Percentiles rank a stretch among this genome's conserved stretches.
phyloP scores from a whole-genome alignment of 2,329 filamentous ascomycete species.

The Aspergillus fischeri region DNA sequence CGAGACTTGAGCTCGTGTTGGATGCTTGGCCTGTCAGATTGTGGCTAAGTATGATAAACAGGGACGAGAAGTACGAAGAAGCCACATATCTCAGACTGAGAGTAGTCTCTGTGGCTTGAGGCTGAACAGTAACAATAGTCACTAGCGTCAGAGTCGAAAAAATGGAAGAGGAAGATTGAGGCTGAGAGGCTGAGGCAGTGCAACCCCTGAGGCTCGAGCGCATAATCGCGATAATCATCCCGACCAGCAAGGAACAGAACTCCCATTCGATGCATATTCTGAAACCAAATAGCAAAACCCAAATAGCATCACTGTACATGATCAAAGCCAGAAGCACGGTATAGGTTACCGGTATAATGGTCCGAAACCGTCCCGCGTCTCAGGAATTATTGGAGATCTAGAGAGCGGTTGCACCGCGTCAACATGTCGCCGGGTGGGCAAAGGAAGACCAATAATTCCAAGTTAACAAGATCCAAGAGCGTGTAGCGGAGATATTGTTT shows the following conservation, averaged over 20 bases:
- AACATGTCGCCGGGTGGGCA: too few relatives aligned
- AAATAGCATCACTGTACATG: conserved; percentile 4
- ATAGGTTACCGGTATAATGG: conserved; percentile 15
- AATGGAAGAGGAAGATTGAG: conserved; percentile 5
- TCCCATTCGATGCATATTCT: neutral
- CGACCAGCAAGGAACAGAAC: conserved; percentile 2
- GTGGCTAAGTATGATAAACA: conserved; percentile 6
- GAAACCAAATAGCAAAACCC: too few relatives aligned
- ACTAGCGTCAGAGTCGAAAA: neutral
- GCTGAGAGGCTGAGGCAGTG: conserved; percentile 15
- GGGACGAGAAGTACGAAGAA: conserved; percentile 2
- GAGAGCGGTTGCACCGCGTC: conserved; percentile 11
- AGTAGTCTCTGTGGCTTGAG: conserved; percentile 12
- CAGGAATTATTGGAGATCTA: conserved; percentile 5
- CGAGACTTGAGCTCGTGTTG: neutral
- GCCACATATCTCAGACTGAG: neutral
- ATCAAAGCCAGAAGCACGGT: neutral
- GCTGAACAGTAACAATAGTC: conserved; percentile 3
- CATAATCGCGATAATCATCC: conserved; percentile 1
- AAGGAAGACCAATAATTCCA: too few relatives aligned
- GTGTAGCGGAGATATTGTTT: too few relatives aligned
- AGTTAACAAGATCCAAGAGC: too few relatives aligned
- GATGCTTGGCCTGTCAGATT: neutral
- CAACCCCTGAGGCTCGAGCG: conserved; percentile 7
- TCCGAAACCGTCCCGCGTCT: conserved; percentile 8